Conservation (phyloP, 768 basidiomycete genomes). For the Rhizopogon salebrosus region DNA sequence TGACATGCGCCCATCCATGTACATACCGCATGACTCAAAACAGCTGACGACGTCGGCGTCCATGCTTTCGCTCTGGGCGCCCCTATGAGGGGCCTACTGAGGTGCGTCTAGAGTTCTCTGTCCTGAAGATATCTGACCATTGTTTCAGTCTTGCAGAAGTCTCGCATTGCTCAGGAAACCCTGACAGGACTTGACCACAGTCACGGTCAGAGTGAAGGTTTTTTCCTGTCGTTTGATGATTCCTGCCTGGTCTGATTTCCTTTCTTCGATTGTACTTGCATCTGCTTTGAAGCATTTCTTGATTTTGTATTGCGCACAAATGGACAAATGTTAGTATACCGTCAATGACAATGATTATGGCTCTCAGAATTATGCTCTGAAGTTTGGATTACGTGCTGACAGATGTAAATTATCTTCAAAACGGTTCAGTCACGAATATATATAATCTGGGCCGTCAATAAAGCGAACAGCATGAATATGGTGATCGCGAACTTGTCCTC, state of each 20-base stretch:
- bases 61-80: slow-evolving; percentile 16
- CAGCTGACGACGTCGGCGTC: slow-evolving; percentile 10
- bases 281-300: not conserved
- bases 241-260: no score
- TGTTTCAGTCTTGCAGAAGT: slow-evolving; percentile 25
- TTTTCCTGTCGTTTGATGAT: not conserved
- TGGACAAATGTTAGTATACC: not conserved
- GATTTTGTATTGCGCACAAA: not conserved
- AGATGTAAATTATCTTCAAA: not conserved
- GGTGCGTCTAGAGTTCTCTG: slow-evolving; percentile 6
- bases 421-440: no score
- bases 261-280: no score
- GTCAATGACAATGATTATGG: no score
- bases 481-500: not conserved
- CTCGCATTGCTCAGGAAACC: not conserved
- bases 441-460: no score
- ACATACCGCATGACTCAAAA: not conserved
- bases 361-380: no score
- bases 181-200: not conserved
- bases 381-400: no score
- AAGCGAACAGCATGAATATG: not conserved
- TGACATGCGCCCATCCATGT: slow-evolving; percentile 6
- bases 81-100: not conserved
- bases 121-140: slow-evolving; percentile 13
- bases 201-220: not conserved